A percentile compares a stretch with the other conserved stretches of the same genome.
Conservation (phyloP, 805 yeast genomes). For the Hagleromyces aurorensis region DNA sequence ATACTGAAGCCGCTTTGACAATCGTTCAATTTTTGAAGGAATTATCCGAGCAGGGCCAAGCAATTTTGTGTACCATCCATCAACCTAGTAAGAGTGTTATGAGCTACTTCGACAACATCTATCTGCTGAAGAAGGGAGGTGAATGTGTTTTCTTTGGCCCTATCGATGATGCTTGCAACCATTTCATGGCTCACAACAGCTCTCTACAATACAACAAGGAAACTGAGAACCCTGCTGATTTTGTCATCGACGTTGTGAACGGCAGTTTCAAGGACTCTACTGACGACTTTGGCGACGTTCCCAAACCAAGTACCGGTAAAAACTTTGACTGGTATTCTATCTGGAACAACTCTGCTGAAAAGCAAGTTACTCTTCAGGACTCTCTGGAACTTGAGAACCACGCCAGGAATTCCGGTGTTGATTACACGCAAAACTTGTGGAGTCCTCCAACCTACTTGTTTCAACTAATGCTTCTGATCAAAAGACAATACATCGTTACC, state of each 20-base stretch:
- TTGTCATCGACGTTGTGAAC: constrained; percentile 65
- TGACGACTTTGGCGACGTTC: constrained; percentile 20
- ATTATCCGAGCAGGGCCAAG: constrained; percentile 46
- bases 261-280: constrained; percentile 54
- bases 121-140: constrained; percentile 63
- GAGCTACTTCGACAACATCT: constrained; percentile 51
- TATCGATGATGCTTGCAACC: constrained; percentile 47
- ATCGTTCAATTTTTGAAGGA: constrained; percentile 43
- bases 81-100: constrained; percentile 58
- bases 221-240: constrained; percentile 67
- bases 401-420: constrained; percentile 14
- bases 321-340: constrained; percentile 13
- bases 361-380: constrained; percentile 3
- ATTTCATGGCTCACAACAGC: constrained; percentile 46
- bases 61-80: constrained; percentile 57
- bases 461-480: constrained; percentile 37
- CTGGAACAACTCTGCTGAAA: constrained; percentile 20
- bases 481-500: constrained; percentile 38
- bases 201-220: constrained; percentile 46
- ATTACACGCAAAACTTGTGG: constrained; percentile 15
- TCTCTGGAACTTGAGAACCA: constrained; percentile 12
- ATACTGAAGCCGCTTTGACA: constrained; percentile 54
- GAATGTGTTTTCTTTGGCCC: constrained; percentile 68
- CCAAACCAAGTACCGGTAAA: constrained; percentile 5
- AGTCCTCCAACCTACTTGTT: constrained; percentile 35